Conservation (phyloP, 129 eudicot species). For the Flaveria trinervia region DNA sequence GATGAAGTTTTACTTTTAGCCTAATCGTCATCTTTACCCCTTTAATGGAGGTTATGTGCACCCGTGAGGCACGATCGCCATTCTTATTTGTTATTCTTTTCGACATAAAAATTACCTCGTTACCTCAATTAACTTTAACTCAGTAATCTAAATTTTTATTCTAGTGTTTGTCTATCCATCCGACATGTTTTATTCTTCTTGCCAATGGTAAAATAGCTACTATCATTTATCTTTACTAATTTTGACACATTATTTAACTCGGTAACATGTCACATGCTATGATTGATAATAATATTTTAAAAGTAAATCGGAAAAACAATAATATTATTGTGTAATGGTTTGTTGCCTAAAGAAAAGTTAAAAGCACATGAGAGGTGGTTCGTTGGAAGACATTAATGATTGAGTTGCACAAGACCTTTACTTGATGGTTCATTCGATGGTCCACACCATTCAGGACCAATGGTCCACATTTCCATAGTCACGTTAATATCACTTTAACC, state of each 20-base stretch:
- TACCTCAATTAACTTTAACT: no score
- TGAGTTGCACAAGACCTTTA: conserved; percentile 27
- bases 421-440: conserved; percentile 19
- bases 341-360: conserved; percentile 6
- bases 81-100: no score
- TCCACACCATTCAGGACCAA: conserved; percentile 28
- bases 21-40: no score
- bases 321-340: neutral
- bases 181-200: no score
- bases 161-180: no score
- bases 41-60: no score
- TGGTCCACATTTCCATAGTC: conserved; percentile 34
- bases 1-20: neutral
- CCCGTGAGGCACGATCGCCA: no score
- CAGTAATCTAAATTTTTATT: no score
- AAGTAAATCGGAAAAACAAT: neutral
- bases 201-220: no score
- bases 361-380: conserved; percentile 23
- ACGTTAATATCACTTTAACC: conserved; percentile 25
- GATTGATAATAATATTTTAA: neutral
- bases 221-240: no score
- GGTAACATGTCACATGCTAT: neutral
- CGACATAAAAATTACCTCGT: no score
- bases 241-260: neutral
- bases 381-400: conserved; percentile 30